Percentiles rank a stretch among this genome's conserved stretches.
Evolutionary conservation across 2,329 filamentous ascomycete genomes (phyloP).

Genomic region (Aspergillus sp.): DNA sequence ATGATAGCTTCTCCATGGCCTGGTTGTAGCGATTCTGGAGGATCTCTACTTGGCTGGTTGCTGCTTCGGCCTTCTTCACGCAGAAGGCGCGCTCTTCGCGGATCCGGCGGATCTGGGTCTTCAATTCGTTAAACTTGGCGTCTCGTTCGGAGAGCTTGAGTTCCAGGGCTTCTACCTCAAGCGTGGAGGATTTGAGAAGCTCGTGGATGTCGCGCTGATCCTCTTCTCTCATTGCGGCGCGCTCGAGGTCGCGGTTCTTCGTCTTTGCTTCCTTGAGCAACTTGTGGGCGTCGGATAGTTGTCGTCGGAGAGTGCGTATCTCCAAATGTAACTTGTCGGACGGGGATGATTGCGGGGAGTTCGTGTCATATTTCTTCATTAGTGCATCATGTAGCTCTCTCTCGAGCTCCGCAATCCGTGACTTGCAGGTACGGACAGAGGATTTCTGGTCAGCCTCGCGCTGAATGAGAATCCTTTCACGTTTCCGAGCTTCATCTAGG

Average conservation of each 20-base stretch:
- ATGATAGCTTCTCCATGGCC: conserved; percentile 43
- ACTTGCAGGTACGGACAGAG: conserved; percentile 56
- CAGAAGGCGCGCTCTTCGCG: conserved; percentile 41
- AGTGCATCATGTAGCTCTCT: conserved; percentile 58
- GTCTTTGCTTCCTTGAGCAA: conserved; percentile 50
- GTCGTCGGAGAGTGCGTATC: conserved; percentile 52
- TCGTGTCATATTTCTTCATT: conserved; percentile 45
- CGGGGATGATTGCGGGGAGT: conserved; percentile 49
- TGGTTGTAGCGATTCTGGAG: conserved; percentile 59
- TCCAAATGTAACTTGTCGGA: conserved; percentile 44
- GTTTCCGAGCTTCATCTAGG: conserved; percentile 57
- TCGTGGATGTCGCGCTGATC: conserved; percentile 41
- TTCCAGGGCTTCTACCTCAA: conserved; percentile 59
- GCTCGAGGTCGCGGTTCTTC: conserved; percentile 46
- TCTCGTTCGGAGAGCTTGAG: conserved; percentile 65
- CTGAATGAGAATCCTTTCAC: conserved; percentile 58
- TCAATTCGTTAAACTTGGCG: conserved; percentile 51
- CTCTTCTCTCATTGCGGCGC: conserved; percentile 41
- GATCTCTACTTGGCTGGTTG: conserved; percentile 37
- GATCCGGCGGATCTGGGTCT: conserved; percentile 58
- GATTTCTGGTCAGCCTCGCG: conserved; percentile 61
- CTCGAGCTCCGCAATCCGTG: conserved; percentile 60
- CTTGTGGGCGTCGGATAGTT: conserved; percentile 55
- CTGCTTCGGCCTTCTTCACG: conserved; percentile 34
- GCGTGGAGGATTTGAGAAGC: conserved; percentile 40